Base-by-base conservation (phyloP, 2,329 filamentous ascomycete genomes). In the Penicillium sp. region DNA sequence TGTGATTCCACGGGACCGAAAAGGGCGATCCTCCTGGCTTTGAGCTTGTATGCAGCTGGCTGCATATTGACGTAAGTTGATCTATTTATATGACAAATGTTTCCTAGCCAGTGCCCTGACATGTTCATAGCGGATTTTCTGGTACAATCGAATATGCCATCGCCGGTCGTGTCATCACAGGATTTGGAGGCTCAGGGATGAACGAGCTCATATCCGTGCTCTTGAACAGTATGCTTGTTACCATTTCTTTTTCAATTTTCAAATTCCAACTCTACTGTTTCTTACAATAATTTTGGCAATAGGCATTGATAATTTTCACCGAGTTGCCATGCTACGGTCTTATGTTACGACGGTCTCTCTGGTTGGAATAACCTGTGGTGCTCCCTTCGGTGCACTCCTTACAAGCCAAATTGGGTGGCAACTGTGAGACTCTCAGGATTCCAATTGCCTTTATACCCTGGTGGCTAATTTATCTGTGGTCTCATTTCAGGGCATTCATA, bases 131-230 rank as follows among this genome's bases (percentile, higher is more conserved):
- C 35, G 56, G 56, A 33, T 13, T 19, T 8, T 58, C 56, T 33
- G 1, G 38, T 5, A 58, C 49, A 10, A 58, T 58, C 8, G 40
- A 40, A 24, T 17, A 50, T 24, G 35, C 56, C 4, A 58, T 58
- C 4, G 10, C 40, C 4, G 56, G 30, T 6, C 47, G 56, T 38
- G 15, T 58, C 3, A 42, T 58, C 30, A 50, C 56, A 3, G 56
- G 56, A 9, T 58, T 58, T 58, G 56, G 56, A 13, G 49, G 56
- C 13, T 58, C 56, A 3, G 56, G 56, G 2, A 58, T 58, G 45
- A 24, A 50, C 10, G 56, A 58, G 40, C 28, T 58, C 28, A 37
- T 47, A 5, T 58, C 56, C n/a, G 44, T 58, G 15, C 44, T 58
- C 17, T 19, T 58, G 19, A 58, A 51, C 28, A 45, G 56, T 51